These are phyloP conservation scores for Calonectria fujianensis DNA, from an alignment of 2,329 filamentous ascomycete species.

Conservation along the genomic window DNA sequence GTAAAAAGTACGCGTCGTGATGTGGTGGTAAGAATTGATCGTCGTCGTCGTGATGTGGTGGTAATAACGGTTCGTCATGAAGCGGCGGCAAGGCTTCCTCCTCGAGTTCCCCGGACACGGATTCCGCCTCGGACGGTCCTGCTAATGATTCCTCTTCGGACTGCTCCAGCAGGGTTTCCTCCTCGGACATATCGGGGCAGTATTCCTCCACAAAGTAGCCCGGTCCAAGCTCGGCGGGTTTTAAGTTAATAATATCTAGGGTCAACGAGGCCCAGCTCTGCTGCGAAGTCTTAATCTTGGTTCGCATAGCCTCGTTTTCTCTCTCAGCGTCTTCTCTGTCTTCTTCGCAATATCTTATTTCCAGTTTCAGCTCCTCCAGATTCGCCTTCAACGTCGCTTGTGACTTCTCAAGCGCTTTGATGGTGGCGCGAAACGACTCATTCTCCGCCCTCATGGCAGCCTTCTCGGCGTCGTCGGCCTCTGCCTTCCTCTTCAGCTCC, in stretches of 20 bases:
- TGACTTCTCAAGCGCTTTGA: not conserved
- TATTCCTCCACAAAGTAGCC: not conserved
- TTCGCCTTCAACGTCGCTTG: not conserved
- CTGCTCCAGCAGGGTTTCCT: not conserved
- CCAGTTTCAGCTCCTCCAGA: not conserved
- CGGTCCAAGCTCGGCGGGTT: not conserved
- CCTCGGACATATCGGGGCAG: not conserved
- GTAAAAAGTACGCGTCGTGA: not conserved
- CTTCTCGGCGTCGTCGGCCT: constrained; percentile 15
- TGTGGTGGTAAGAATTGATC: not conserved
- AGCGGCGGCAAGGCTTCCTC: not conserved
- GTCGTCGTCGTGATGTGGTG: not conserved
- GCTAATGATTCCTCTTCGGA: not conserved
- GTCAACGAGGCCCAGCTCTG: constrained; percentile 11
- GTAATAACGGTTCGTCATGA: not conserved
- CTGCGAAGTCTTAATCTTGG: not conserved
- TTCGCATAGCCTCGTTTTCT: not conserved
- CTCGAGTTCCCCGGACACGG: not conserved
- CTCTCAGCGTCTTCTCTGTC: constrained; percentile 11
- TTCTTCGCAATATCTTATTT: constrained; percentile 7
- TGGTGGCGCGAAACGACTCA: not conserved
- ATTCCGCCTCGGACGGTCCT: not conserved
- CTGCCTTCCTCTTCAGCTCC: constrained; percentile 5
- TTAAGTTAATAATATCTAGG: constrained; percentile 12
- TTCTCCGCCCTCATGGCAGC: not conserved